Conservation (phyloP, 2,329 filamentous ascomycete species). For the Pseudocercospora crystallina region DNA sequence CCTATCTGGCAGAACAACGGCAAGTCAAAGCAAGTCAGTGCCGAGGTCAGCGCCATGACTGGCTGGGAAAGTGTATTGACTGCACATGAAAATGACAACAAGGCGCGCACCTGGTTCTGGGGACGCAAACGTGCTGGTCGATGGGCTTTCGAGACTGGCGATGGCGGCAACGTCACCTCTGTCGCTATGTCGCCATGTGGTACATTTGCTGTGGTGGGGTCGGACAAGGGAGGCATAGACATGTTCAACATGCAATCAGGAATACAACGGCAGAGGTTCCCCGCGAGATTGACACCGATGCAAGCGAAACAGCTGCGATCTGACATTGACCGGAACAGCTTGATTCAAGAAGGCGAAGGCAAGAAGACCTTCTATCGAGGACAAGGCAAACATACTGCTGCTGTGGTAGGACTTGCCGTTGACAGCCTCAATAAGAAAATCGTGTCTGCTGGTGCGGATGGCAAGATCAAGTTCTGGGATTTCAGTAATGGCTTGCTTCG, state of each 20-base stretch:
- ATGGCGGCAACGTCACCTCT: constrained; percentile 75
- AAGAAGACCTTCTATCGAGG: constrained; percentile 47
- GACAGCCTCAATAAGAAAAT: constrained; percentile 86
- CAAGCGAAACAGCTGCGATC: constrained; percentile 75
- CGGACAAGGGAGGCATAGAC: constrained; percentile 77
- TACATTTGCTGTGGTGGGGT: constrained; percentile 89
- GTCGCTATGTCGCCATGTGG: constrained; percentile 89
- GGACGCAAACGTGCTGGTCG: constrained; percentile 87
- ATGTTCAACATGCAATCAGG: constrained; percentile 98
- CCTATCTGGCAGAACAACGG: constrained; percentile 77
- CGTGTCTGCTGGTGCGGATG: constrained; percentile 84
- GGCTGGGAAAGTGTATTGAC: constrained; percentile 98
- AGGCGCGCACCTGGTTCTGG: constrained; percentile 97
- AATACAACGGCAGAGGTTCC: constrained; percentile 81
- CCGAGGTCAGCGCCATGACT: constrained; percentile 72
- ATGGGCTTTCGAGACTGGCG: constrained; percentile 87
- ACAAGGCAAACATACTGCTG: constrained; percentile 72
- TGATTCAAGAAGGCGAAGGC: constrained; percentile 41
- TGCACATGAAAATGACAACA: constrained; percentile 80
- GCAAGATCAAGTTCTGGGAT: constrained; percentile 97
- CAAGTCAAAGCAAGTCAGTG: constrained; percentile 62
- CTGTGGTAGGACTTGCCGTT: constrained; percentile 81
- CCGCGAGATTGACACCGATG: constrained; percentile 71
- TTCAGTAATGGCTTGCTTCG: constrained; percentile 78
- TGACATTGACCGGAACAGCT: constrained; percentile 43